These are phyloP conservation scores for Pseudofabraea citricarpa DNA, from an alignment of 2,329 filamentous ascomycete genomes.

Conservation along the genomic window DNA sequence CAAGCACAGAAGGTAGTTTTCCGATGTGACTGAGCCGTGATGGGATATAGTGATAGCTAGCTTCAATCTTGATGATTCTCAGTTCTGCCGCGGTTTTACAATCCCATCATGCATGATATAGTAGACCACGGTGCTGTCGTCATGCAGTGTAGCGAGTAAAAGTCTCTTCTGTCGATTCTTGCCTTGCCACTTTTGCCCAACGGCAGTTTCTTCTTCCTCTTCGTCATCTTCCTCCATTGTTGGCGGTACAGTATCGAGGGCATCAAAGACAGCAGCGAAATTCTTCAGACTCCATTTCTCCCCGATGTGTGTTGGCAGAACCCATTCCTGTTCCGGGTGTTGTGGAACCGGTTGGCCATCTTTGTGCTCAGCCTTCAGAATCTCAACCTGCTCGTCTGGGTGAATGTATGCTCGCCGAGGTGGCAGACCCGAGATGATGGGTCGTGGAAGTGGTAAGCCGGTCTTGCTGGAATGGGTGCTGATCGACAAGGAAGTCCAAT, in stretches of 20 bases:
- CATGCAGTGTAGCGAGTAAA: conserved; percentile 69
- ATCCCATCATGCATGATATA: conserved; percentile 84
- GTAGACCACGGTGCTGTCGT: conserved; percentile 80
- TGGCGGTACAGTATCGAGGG: conserved; percentile 42
- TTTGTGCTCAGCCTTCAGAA: conserved; percentile 56
- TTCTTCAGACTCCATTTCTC: conserved; percentile 67
- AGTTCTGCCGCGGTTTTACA: conserved; percentile 82
- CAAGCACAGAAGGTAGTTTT: conserved; percentile 72
- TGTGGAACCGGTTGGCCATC: conserved; percentile 41
- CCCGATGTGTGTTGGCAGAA: conserved; percentile 65
- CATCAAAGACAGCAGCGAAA: conserved; percentile 68
- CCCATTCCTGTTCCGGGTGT: conserved; percentile 65
- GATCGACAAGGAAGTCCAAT: conserved; percentile 60
- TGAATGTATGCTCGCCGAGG: conserved; percentile 72
- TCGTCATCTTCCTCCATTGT: conserved; percentile 17
- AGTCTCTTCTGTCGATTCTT: conserved; percentile 58
- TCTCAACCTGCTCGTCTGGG: conserved; percentile 75
- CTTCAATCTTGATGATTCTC: conserved; percentile 22
- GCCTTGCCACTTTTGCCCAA: conserved; percentile 38
- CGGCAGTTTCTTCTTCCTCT: conserved; percentile 18
- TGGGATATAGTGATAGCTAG: neutral
- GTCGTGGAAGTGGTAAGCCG: conserved; percentile 44
- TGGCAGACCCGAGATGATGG: conserved; percentile 67
- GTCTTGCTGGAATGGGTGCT: conserved; percentile 42
- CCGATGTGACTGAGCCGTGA: conserved; percentile 22